Percentiles rank a stretch among this genome's conserved stretches.
These are phyloP conservation scores for Dillenia suffruticosa DNA, from an alignment of 164 flowering plant genomes.

Conservation along the genomic window DNA sequence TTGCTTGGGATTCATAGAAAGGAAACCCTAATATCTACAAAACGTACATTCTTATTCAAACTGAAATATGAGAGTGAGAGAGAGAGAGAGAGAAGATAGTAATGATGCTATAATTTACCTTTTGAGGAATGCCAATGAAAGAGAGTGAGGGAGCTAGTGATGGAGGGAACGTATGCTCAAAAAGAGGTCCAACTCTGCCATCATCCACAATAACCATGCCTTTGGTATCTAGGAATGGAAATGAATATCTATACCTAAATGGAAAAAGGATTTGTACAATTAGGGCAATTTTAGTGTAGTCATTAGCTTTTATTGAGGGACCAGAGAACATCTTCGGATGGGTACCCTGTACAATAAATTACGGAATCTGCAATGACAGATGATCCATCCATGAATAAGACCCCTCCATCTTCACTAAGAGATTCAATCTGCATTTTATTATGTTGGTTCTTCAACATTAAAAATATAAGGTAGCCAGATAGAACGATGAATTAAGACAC, in stretches of 20 bases:
- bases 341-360: conserved; percentile 86
- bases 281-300: no score
- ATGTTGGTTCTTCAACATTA: no score
- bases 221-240: conserved; percentile 96
- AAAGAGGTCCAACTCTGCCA: conserved; percentile 89
- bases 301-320: no score
- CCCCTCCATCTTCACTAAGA: conserved; percentile 67
- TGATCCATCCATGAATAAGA: conserved; percentile 62
- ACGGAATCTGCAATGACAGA: conserved; percentile 65
- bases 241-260: conserved; percentile 82
- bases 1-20: conserved; percentile 94
- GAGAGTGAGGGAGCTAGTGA: conserved; percentile 86
- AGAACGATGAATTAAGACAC: no score
- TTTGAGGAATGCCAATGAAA: conserved; percentile 80
- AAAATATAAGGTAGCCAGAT: no score
- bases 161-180: conserved; percentile 93
- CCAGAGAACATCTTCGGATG: not conserved
- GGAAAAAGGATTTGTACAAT: not conserved
- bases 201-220: conserved; percentile 85
- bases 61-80: not conserved
- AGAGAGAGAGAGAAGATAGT: no score
- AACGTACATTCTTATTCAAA: not conserved
- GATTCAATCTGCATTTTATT: conserved; percentile 52
- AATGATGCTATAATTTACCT: conserved; percentile 39
- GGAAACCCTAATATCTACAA: conserved; percentile 76